Percentiles rank a stretch among this genome's conserved stretches.
Conservation (phyloP, 2,329 filamentous ascomycete genomes). For the Fusarium neocosmosporiellum region DNA sequence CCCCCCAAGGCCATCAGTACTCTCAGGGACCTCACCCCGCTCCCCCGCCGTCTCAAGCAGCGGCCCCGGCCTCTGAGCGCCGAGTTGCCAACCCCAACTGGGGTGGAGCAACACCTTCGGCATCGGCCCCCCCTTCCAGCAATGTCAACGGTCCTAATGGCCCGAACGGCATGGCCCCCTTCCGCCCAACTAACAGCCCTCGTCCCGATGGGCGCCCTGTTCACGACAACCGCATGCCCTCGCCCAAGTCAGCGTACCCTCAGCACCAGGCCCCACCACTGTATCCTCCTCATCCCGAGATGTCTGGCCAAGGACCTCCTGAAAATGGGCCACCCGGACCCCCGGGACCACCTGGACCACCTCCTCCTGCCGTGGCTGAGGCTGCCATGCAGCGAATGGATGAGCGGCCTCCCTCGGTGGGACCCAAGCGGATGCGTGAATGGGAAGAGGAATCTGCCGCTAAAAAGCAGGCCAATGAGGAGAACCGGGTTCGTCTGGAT, state of each 20-base stretch:
- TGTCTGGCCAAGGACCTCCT: constrained; percentile 68
- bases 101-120: constrained; percentile 62
- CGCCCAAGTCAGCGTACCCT: constrained; percentile 87
- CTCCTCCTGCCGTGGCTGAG: constrained; percentile 65
- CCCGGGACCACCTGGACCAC: constrained; percentile 61
- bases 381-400: constrained; percentile 72
- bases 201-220: constrained; percentile 85
- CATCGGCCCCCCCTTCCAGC: constrained; percentile 51
- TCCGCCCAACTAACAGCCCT: constrained; percentile 78
- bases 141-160: constrained; percentile 53
- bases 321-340: constrained; percentile 58
- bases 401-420: constrained; percentile 82
- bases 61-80: constrained; percentile 60
- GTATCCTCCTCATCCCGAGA: constrained; percentile 79
- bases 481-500: constrained; percentile 86
- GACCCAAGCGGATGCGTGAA: constrained; percentile 86
- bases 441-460: constrained; percentile 86
- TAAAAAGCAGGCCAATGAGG: constrained; percentile 91
- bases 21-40: constrained; percentile 62
- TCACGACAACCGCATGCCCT: constrained; percentile 87
- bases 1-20: constrained; percentile 62
- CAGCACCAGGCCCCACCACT: constrained; percentile 71
- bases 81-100: constrained; percentile 71
- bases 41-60: constrained; percentile 57
- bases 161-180: constrained; percentile 72